Base-by-base conservation (phyloP, 306 rosid genomes). In the Sindora glabra region DNA sequence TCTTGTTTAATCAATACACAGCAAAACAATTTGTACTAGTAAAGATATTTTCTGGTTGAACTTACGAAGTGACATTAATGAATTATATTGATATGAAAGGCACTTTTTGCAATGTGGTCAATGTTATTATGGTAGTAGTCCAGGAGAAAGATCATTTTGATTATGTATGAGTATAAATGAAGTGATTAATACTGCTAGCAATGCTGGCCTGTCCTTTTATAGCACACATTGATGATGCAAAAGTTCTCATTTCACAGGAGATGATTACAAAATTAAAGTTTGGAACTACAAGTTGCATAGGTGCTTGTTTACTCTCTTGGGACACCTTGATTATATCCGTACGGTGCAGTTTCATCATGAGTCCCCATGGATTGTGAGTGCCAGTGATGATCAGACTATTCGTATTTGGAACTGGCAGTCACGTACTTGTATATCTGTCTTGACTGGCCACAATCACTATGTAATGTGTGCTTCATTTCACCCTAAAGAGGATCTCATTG, bases 341-440 rank as follows among this genome's bases (percentile, higher is more conserved):
- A 91, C 97, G 0, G 96, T 91, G 65, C 97, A 91, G 72, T 91
- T 90, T 82, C 97, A 91, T 79, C 96, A 91, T 23, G 97, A 87
- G 73, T 70, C 62, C 73, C 97, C 97, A 11, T 91, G 97, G 97
- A 85, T 91, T 66, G 96, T 91, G 56, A 91, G 97, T 68, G 96
- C 96, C 40, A 91, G 97, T 71, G 97, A 91, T 68, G 97, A 91
- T 80, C 97, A 90, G 74, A 91, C 97, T 32, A 91, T 91, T 67
- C 97, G 97, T 27, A 83, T 91, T 26, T 91, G 97, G 97, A 91
- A 91, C 76, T 91, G 97, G 97, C 97, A 91, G 68, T 91, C 97
- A 33, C 97, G 97, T 15, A 91, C 95, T 34, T 87, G 97, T 50
- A 77, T 91, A 60, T 88, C 97, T 73, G 97, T 91, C 55, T 76